phyloP scores from a whole-genome alignment of 169 alveolate genomes.

The Perkinsus marinus region DNA sequence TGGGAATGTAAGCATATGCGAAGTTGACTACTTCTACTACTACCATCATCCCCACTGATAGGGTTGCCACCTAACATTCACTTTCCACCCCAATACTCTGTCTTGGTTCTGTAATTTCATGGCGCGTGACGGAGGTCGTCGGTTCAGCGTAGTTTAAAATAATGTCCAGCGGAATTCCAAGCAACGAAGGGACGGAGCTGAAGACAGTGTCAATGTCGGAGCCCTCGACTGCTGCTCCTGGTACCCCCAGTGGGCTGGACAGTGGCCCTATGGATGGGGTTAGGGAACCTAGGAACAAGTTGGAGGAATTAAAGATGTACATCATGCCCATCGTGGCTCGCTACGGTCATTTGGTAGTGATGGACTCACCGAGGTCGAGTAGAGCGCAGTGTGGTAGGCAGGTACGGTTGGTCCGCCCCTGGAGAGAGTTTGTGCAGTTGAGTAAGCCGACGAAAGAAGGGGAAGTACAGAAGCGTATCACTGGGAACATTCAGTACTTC shows the following conservation, averaged over 20 bases:
- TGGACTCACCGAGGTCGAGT: neutral
- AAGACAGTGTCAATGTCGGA: neutral
- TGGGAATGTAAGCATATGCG: neutral
- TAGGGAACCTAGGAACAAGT: neutral
- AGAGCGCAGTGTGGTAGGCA: neutral
- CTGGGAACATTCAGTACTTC: neutral
- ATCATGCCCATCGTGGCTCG: neutral
- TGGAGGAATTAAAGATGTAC: neutral
- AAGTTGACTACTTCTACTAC: too few species aligned
- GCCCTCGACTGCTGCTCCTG: neutral
- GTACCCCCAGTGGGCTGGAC: neutral
- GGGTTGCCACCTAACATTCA: neutral
- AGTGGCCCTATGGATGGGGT: neutral
- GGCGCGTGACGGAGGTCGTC: neutral
- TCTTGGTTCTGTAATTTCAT: neutral
- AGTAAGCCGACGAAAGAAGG: neutral
- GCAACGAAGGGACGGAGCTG: neutral
- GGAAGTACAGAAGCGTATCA: neutral
- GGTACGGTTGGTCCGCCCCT: neutral
- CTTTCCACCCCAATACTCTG: neutral
- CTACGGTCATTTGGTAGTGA: neutral
- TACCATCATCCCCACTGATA: too few species aligned
- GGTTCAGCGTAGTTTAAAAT: neutral
- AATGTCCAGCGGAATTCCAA: neutral
- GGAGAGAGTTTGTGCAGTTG: neutral